Evolutionary conservation across 2,329 filamentous ascomycete genomes (phyloP).

Genomic region (Pyrenophora teres): DNA sequence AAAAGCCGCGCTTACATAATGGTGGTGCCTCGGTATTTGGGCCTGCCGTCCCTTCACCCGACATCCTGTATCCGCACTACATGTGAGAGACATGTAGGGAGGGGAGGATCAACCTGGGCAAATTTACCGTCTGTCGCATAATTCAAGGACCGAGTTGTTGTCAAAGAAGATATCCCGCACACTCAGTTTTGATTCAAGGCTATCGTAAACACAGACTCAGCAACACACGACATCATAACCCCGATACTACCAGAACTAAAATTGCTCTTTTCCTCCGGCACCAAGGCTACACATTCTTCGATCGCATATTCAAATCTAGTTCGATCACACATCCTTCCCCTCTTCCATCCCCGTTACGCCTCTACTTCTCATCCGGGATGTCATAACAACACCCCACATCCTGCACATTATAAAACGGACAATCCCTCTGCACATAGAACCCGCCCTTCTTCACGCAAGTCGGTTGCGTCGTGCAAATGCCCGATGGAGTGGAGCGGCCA

Average conservation of each 20-base stretch:
- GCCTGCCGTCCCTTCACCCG: slow-evolving; percentile 6
- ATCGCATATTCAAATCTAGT: not conserved
- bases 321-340: not conserved
- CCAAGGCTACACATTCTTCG: too few species aligned
- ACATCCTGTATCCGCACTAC: not conserved
- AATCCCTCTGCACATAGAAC: slow-evolving; percentile 39
- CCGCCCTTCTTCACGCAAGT: slow-evolving; percentile 33
- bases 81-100: too few species aligned
- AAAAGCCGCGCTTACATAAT: slow-evolving; percentile 14
- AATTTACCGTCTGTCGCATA: not conserved
- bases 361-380: slow-evolving; percentile 27
- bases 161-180: too few species aligned
- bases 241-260: not conserved
- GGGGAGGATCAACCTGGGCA: not conserved
- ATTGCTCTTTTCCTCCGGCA: not conserved
- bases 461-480: slow-evolving; percentile 33
- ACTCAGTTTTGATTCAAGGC: too few species aligned
- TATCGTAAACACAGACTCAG: too few species aligned
- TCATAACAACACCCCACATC: slow-evolving; percentile 40
- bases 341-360: too few species aligned
- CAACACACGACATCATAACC: too few species aligned
- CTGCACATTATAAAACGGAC: slow-evolving; percentile 36
- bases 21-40: slow-evolving; percentile 12
- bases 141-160: too few species aligned
- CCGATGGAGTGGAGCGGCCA: slow-evolving; percentile 33